Evolutionary conservation across 768 basidiomycete genomes (phyloP).

Genomic region (Leccinum longicurvipes): DNA sequence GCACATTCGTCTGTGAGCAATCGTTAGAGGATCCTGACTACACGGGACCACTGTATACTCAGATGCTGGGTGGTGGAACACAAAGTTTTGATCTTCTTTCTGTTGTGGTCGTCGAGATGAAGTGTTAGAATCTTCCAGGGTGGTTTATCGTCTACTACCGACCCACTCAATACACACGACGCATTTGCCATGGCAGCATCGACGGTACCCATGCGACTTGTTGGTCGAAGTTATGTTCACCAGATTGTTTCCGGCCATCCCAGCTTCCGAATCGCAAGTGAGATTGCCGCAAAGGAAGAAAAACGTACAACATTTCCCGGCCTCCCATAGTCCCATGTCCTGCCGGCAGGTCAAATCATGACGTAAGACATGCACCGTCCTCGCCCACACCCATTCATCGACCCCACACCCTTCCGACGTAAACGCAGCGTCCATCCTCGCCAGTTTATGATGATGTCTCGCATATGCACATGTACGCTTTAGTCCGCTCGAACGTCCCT

Average conservation of each 20-base stretch:
- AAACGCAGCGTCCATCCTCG: slow-evolving; percentile 2
- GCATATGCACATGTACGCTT: neutral
- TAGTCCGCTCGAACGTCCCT: neutral
- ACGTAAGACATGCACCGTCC: neutral
- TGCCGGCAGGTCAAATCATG: neutral
- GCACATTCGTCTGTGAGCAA: no score
- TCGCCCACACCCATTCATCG: neutral
- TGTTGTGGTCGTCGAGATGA: neutral
- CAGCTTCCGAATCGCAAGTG: slow-evolving; percentile 1
- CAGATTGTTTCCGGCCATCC: neutral
- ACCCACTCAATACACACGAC: no score
- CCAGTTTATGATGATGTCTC: neutral
- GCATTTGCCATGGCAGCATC: neutral
- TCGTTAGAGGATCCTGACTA: neutral
- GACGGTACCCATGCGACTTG: neutral
- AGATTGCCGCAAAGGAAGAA: slow-evolving; percentile 4
- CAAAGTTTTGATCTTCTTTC: neutral
- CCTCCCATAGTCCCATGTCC: neutral
- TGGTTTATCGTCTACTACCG: no score
- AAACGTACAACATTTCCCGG: slow-evolving; percentile 6
- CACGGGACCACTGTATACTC: neutral
- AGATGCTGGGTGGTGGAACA: neutral
- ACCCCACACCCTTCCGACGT: neutral
- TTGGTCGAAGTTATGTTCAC: neutral
- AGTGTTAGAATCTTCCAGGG: no score